Evolutionary conservation across 345 rosid genomes (phyloP).

Genomic region (Turritis glabra): DNA sequence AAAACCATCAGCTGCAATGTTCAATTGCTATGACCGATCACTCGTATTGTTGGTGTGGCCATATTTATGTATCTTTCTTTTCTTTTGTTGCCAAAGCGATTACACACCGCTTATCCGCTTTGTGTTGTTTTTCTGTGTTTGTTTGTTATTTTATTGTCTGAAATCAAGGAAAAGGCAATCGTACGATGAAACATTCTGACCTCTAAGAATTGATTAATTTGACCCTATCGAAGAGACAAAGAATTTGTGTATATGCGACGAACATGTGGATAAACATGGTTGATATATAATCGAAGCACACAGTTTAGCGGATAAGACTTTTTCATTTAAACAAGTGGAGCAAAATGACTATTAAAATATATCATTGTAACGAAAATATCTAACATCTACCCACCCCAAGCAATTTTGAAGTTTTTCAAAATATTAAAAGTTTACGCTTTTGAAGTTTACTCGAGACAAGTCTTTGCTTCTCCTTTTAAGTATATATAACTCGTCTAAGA

Average conservation of each 20-base stretch:
- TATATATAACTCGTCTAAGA: background rate
- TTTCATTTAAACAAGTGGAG: constrained; percentile 9
- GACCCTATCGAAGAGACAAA: constrained; percentile 31
- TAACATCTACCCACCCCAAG: background rate
- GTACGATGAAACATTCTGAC: constrained; percentile 20
- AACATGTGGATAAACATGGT: constrained; percentile 26
- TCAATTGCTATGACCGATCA: background rate
- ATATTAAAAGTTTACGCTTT: background rate
- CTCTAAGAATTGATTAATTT: constrained; percentile 20
- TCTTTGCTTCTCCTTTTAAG: background rate
- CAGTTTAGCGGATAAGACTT: constrained; percentile 8
- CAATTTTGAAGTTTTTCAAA: constrained; percentile 10
- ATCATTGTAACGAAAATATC: background rate
- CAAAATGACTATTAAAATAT: background rate
- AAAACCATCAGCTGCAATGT: background rate
- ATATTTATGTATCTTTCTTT: background rate
- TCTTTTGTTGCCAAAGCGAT: background rate
- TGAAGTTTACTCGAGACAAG: background rate
- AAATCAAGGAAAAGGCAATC: constrained; percentile 14
- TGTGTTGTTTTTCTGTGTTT: background rate
- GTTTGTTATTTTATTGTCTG: constrained; percentile 17
- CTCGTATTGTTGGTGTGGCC: background rate
- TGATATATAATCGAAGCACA: background rate
- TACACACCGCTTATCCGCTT: constrained; percentile 4
- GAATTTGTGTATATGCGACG: background rate